A percentile compares a stretch with the other conserved stretches of the same genome.
Conservation (phyloP, 371 early-diverging fungal genomes). For the Mucor irregularis region DNA sequence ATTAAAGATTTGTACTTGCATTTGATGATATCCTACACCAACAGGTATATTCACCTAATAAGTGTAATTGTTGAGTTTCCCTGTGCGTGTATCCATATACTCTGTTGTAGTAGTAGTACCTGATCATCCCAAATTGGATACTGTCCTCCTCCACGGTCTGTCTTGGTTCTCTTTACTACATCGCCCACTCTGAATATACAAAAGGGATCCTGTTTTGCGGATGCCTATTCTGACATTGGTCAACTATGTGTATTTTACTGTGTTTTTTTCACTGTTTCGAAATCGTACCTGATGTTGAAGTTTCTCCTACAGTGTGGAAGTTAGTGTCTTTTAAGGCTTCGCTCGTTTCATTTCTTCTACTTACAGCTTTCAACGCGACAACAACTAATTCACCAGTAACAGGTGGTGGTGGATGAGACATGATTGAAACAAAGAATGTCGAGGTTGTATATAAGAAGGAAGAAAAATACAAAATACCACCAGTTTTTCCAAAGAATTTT, state of each 20-base stretch:
- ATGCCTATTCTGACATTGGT: conserved; percentile 6
- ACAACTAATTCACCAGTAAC: conserved; percentile 25
- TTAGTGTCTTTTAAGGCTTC: neutral
- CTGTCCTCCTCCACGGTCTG: conserved; percentile 23
- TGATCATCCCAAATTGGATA: conserved; percentile 36
- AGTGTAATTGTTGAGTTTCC: neutral
- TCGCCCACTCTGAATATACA: conserved; percentile 24
- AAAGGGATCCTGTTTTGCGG: conserved; percentile 23
- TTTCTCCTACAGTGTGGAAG: conserved; percentile 14
- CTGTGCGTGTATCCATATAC: neutral
- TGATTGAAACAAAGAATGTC: neutral
- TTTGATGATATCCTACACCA: conserved; percentile 18
- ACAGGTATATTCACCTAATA: conserved; percentile 26
- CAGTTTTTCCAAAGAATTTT: neutral
- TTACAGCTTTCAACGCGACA: conserved; percentile 32
- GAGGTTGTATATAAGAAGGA: too few species aligned
- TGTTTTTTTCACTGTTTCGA: neutral
- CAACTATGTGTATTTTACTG: too few species aligned
- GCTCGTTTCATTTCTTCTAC: neutral
- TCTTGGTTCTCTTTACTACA: conserved; percentile 19
- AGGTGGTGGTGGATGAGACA: conserved; percentile 13
- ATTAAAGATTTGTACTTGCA: conserved; percentile 29
- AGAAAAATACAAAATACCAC: neutral
- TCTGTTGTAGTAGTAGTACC: conserved; percentile 4
- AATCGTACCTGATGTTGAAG: conserved; percentile 22